phyloP scores from a whole-genome alignment of 306 rosid genomes.

The Canavalia ensiformis region DNA sequence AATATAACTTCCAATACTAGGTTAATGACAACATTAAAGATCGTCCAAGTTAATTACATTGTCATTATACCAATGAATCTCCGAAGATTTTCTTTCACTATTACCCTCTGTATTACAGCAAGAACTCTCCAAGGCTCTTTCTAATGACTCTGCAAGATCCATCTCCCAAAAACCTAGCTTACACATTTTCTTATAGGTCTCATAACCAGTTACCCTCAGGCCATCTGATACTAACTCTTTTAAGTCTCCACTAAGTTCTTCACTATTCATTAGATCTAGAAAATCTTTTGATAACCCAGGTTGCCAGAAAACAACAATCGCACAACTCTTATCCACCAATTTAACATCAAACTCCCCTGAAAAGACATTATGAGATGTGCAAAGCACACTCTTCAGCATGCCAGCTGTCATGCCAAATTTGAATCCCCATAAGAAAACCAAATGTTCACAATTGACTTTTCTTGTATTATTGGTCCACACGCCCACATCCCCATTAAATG shows the following conservation, averaged over 20 bases:
- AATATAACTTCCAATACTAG: slow-evolving; percentile 29
- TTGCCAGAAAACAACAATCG: slow-evolving; percentile 79
- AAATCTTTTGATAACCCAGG: slow-evolving; percentile 64
- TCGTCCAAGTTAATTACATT: slow-evolving; percentile 64
- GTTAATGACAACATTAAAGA: slow-evolving; percentile 52
- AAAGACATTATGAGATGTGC: slow-evolving; percentile 63
- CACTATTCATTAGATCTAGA: slow-evolving; percentile 51
- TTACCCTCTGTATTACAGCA: slow-evolving; percentile 40
- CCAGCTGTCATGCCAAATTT: slow-evolving; percentile 67
- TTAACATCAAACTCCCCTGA: slow-evolving; percentile 76
- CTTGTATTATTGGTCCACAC: slow-evolving; percentile 66
- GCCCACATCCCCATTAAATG: slow-evolving; percentile 51
- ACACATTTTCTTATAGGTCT: slow-evolving; percentile 66
- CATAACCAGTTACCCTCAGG: slow-evolving; percentile 66
- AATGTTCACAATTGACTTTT: slow-evolving; percentile 62
- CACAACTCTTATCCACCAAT: slow-evolving; percentile 78
- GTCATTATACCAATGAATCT: slow-evolving; percentile 62
- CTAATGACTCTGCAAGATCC: slow-evolving; percentile 70
- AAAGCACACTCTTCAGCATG: slow-evolving; percentile 64
- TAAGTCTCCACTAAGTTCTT: slow-evolving; percentile 60
- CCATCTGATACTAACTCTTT: slow-evolving; percentile 74
- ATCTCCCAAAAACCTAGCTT: slow-evolving; percentile 73
- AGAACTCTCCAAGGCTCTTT: slow-evolving; percentile 55
- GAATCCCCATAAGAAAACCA: slow-evolving; percentile 90
- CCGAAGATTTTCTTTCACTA: slow-evolving; percentile 49